A percentile compares a stretch with the other conserved stretches of the same genome.
Conservation (phyloP, 768 basidiomycete genomes). For the Tulasnella sp. region DNA sequence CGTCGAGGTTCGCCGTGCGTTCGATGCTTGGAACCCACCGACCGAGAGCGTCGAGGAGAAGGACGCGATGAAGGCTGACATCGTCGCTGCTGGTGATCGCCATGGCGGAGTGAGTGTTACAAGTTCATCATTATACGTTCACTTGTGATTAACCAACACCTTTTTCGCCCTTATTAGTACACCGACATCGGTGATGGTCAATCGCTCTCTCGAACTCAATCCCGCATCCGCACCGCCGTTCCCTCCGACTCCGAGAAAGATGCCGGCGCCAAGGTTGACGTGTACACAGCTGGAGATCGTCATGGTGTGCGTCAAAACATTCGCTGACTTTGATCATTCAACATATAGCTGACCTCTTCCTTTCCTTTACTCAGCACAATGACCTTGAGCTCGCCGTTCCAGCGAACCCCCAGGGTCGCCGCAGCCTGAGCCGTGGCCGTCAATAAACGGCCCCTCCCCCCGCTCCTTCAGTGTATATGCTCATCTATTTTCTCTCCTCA, state of each 20-base stretch:
- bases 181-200: constrained; percentile 1
- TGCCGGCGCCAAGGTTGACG: neutral
- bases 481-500: neutral
- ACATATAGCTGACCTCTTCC: neutral
- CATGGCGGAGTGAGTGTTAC: constrained; percentile 22
- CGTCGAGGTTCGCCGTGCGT: constrained; percentile 33
- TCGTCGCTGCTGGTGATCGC: constrained; percentile 29
- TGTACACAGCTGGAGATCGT: constrained; percentile 13
- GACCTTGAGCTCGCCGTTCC: neutral
- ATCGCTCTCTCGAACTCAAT: neutral
- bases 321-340: neutral
- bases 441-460: neutral
- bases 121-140: too few relatives aligned
- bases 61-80: neutral
- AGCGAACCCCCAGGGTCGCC: neutral
- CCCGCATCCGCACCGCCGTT: neutral
- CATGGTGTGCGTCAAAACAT: neutral
- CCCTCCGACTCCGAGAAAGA: neutral
- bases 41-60: constrained; percentile 18
- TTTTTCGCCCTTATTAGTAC: neutral
- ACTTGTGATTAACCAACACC: neutral
- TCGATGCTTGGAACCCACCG: constrained; percentile 28
- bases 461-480: neutral
- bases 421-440: neutral
- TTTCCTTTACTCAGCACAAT: neutral